Base-by-base conservation (phyloP, 2,329 filamentous ascomycete species). In the Catunica adiposa region DNA sequence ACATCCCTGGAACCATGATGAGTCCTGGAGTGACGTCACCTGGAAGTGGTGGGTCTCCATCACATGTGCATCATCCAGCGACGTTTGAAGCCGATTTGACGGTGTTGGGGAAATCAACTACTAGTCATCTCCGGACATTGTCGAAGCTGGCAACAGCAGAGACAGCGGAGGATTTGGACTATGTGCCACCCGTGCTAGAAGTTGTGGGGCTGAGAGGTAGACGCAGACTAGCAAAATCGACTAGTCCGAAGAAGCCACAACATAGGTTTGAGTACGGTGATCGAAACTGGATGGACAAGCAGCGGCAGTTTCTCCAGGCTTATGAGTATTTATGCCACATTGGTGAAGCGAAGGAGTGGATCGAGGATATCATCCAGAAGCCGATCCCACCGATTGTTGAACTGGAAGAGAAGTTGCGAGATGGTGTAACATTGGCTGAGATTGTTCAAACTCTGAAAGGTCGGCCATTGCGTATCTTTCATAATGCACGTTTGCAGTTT, bases 281-380 rank as follows among this genome's bases (percentile, higher is more conserved):
- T 20, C 80, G 86, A 52, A 94, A 90, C 66, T 98, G 92, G 92
- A 98, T 98, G 90, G 92, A 98, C 67, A 92, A 94, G 66, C 90
- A 98, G 66, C 80, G 92, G 25, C 90, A 97, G 66, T 97, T 96
- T 64, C 71, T 98, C 54, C 87, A 94, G 68, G 92, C 92, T 5
- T 98, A 98, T 66, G 92, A 98, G 67, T 98, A 98, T 66, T 83
- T 98, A 38, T 98, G 92, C 66, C 92, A 98, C 65, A 97, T 98
- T 61, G 92, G 92, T 66, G 92, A 98, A 72, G 92, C 92, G 22
- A 97, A 97, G 66, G 90, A 97, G 69, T 98, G 92, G 92, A 95
- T 98, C 61, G 92, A 98, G 65, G 75, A 94, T 66, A 80, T 96
- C 58, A 87, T 92, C 56, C 80, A 90, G 60, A 82, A 84, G 61